These are phyloP conservation scores for Erythrophleum fordii DNA, from an alignment of 306 rosid genomes.

Conservation along the genomic window DNA sequence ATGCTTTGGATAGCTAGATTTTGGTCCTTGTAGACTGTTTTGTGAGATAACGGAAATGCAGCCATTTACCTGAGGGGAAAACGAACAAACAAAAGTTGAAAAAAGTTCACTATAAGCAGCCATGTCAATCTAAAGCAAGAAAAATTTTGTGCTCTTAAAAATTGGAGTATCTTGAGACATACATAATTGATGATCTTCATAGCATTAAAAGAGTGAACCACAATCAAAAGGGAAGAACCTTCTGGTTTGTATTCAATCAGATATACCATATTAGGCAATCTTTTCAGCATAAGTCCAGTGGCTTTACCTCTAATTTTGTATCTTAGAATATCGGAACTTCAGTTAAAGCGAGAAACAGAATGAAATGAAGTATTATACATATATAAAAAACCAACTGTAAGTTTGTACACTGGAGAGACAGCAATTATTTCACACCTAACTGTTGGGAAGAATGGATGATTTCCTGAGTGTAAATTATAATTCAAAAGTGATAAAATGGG, in stretches of 20 bases:
- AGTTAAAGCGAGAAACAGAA: not conserved
- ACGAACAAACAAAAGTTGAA: not conserved
- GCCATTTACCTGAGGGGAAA: constrained; percentile 60
- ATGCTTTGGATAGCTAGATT: constrained; percentile 33
- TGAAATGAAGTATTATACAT: not conserved
- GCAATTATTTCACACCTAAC: not conserved
- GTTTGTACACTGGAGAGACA: not conserved
- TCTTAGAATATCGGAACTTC: not conserved
- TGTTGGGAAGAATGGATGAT: not conserved
- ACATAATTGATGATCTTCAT: not conserved
- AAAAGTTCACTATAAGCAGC: constrained; percentile 3
- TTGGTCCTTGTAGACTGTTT: constrained; percentile 48
- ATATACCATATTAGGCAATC: not conserved
- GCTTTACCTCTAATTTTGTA: not conserved
- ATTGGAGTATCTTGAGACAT: not conserved
- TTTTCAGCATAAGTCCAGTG: not conserved
- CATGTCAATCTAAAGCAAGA: not conserved
- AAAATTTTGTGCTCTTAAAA: not conserved
- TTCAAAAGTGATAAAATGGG: no score
- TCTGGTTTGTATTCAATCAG: not conserved
- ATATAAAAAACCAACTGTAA: not conserved
- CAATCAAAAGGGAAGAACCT: not conserved
- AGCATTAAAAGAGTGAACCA: not conserved
- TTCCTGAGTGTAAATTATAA: no score
- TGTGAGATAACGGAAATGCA: constrained; percentile 54